phyloP scores from a whole-genome alignment of 176 grass and related monocot genomes.

The Triticum timopheevii region DNA sequence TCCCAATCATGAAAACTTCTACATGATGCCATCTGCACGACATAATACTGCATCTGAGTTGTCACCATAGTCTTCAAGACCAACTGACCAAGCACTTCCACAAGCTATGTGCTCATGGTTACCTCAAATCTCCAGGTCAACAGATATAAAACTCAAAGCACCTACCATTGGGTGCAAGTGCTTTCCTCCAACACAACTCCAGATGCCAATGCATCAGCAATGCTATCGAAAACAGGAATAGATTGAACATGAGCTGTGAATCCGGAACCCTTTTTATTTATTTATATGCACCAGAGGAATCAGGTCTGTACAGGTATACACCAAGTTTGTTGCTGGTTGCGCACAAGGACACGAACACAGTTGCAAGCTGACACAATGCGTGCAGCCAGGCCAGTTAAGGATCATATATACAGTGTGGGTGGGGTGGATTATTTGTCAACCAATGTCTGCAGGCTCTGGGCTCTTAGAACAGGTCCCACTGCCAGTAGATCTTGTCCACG shows the following conservation, averaged over 20 bases:
- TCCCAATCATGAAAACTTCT: not conserved
- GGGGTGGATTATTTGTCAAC: constrained; percentile 30
- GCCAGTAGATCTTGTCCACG: constrained; percentile 98
- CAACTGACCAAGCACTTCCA: not conserved
- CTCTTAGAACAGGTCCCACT: constrained; percentile 87
- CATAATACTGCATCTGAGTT: not conserved
- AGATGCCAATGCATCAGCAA: not conserved
- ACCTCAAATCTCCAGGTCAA: not conserved
- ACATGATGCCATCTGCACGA: not conserved
- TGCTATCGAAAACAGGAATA: not conserved
- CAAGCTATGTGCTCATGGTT: not conserved
- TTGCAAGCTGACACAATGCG: constrained; percentile 29
- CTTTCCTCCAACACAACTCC: not conserved
- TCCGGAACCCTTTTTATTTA: constrained; percentile 3
- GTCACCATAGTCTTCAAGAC: not conserved
- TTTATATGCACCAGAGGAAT: constrained; percentile 35
- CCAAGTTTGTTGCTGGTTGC: not conserved
- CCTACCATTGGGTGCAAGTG: not conserved
- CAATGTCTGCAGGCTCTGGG: constrained; percentile 2
- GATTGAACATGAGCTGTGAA: not conserved
- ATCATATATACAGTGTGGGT: constrained; percentile 47
- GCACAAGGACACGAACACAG: constrained; percentile 7
- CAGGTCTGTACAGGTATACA: constrained; percentile 32
- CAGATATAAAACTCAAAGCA: too few species aligned
- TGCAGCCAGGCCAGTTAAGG: constrained; percentile 34